A percentile compares a stretch with the other conserved stretches of the same genome.
phyloP scores from a whole-genome alignment of 1,284 basidiomycete species.

The Sanghuangporus weigelae region DNA sequence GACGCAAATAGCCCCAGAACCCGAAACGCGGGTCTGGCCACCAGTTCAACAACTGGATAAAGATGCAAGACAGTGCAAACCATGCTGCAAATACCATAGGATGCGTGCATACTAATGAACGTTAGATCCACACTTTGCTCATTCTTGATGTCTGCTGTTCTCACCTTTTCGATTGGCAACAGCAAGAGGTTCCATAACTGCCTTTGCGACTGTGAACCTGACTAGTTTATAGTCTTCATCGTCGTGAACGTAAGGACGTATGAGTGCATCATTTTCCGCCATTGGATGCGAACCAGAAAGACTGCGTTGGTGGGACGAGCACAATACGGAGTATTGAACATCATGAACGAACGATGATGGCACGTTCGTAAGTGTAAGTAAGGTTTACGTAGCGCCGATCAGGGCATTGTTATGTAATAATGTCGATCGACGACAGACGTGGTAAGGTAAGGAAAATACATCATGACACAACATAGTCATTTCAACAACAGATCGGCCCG shows the following conservation, averaged over 20 bases:
- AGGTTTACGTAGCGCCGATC: no score
- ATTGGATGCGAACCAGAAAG: background rate
- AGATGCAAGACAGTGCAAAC: constrained; percentile 49
- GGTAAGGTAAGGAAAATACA: no score
- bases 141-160: constrained; percentile 14
- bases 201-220: constrained; percentile 63
- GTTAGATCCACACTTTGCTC: background rate
- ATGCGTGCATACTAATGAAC: constrained; percentile 29
- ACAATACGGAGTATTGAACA: background rate
- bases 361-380: no score
- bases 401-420: no score
- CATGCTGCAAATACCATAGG: constrained; percentile 56
- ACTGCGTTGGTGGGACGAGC: background rate
- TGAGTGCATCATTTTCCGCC: constrained; percentile 7
- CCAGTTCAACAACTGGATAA: constrained; percentile 60
- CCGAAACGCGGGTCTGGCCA: constrained; percentile 48
- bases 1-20: constrained; percentile 46
- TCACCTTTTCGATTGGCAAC: constrained; percentile 61
- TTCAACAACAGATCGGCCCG: no score
- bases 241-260: constrained; percentile 6
- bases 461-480: no score
- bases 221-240: constrained; percentile 50
- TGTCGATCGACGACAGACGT: no score
- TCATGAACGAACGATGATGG: no score
- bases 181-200: constrained; percentile 66